These are phyloP conservation scores for Monilinia fructicola DNA, from an alignment of 2,329 filamentous ascomycete genomes.

Conservation along the genomic window DNA sequence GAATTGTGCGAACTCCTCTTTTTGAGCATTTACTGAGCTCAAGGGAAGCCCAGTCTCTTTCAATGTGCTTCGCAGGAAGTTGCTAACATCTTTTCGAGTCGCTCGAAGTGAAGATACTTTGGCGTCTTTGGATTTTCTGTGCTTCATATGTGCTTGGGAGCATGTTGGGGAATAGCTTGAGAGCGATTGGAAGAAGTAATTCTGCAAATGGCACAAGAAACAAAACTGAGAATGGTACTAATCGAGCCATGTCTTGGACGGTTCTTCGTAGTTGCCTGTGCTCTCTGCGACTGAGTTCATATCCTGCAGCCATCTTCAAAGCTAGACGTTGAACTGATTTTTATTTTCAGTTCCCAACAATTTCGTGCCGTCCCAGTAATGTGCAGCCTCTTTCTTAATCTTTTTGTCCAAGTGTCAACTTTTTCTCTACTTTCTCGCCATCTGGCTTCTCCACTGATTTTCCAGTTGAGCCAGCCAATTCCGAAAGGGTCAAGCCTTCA, in stretches of 20 bases:
- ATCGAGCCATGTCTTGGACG: conserved; percentile 85
- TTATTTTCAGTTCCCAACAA: conserved; percentile 85
- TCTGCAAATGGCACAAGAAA: conserved; percentile 96
- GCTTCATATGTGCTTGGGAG: conserved; percentile 96
- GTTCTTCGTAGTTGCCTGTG: conserved; percentile 90
- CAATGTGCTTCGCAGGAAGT: conserved; percentile 82
- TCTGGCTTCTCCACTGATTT: conserved; percentile 61
- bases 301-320: conserved; percentile 95
- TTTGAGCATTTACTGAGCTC: conserved; percentile 79
- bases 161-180: conserved; percentile 95
- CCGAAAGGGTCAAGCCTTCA: conserved; percentile 48
- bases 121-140: conserved; percentile 82
- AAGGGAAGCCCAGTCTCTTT: conserved; percentile 91
- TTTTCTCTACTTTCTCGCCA: conserved; percentile 72
- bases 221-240: conserved; percentile 96
- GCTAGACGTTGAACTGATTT: conserved; percentile 85
- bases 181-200: conserved; percentile 82
- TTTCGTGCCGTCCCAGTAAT: conserved; percentile 99
- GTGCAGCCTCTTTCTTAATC: conserved; percentile 87
- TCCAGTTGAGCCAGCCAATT: conserved; percentile 64
- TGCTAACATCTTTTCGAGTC: conserved; percentile 90
- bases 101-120: conserved; percentile 80
- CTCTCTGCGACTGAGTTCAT: conserved; percentile 92
- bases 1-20: conserved; percentile 92
- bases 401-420: conserved; percentile 88